Conservation (phyloP, 2,329 filamentous ascomycete species). For the Triangularia verruculosa region DNA sequence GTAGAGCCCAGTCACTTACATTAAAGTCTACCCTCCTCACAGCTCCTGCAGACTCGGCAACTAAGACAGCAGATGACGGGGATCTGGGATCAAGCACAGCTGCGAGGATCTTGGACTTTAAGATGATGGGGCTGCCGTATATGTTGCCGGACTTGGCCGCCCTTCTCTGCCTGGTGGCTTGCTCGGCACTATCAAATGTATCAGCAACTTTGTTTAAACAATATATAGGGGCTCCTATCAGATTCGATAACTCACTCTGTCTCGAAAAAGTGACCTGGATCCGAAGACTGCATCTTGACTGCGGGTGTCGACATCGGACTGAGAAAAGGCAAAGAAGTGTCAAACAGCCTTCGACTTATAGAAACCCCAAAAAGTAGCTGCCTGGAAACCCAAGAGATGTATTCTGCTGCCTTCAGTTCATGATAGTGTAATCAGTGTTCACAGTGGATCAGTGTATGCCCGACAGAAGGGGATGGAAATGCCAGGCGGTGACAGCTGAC, state of each 20-base stretch:
- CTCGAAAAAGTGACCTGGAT: slow-evolving; percentile 86
- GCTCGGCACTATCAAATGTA: too few species aligned
- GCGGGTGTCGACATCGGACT: neutral
- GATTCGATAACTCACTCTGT: slow-evolving; percentile 63
- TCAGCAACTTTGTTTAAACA: slow-evolving; percentile 39
- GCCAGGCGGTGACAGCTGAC: slow-evolving; percentile 18
- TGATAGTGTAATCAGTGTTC: slow-evolving; percentile 6
- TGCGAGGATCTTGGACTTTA: slow-evolving; percentile 84
- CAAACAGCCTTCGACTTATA: neutral
- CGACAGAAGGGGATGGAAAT: slow-evolving; percentile 13
- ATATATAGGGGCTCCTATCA: neutral
- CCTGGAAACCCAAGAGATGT: slow-evolving; percentile 2
- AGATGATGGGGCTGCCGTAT: slow-evolving; percentile 73
- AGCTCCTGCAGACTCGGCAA: slow-evolving; percentile 84
- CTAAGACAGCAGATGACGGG: slow-evolving; percentile 59
- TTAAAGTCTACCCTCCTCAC: slow-evolving; percentile 72
- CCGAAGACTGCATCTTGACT: slow-evolving; percentile 63
- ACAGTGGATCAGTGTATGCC: slow-evolving; percentile 10
- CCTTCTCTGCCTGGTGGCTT: slow-evolving; percentile 55
- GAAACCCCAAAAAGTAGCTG: slow-evolving; percentile 4
- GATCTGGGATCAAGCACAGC: slow-evolving; percentile 65
- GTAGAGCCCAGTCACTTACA: slow-evolving; percentile 46
- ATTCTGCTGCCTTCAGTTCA: slow-evolving; percentile 12
- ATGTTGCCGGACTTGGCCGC: slow-evolving; percentile 71
- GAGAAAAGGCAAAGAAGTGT: neutral